phyloP scores from a whole-genome alignment of 2,329 filamentous ascomycete genomes.

The Fusarium guadeloupense region DNA sequence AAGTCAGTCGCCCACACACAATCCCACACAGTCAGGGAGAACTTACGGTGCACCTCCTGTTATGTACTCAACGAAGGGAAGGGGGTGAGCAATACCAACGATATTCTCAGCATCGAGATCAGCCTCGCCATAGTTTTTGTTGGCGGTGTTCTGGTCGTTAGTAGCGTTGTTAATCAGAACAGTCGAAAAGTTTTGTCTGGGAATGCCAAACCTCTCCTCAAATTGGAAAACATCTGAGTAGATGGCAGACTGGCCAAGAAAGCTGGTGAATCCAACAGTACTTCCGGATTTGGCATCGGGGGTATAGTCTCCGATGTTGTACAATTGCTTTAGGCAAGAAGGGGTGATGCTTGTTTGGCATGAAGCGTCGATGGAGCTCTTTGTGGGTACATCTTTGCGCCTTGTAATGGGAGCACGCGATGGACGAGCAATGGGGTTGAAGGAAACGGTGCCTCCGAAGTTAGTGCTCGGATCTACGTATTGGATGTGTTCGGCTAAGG shows the following conservation, averaged over 20 bases:
- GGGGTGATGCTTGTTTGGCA: constrained; percentile 31
- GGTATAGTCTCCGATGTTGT: constrained; percentile 25
- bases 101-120: constrained; percentile 28
- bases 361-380: constrained; percentile 25
- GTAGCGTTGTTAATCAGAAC: constrained; percentile 21
- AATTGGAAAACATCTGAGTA: constrained; percentile 22
- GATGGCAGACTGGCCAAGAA: constrained; percentile 20
- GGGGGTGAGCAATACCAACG: constrained; percentile 27
- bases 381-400: constrained; percentile 3
- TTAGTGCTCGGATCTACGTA: constrained; percentile 30
- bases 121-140: constrained; percentile 7
- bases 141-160: constrained; percentile 22
- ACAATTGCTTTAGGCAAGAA: constrained; percentile 28
- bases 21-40: no score
- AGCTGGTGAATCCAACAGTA: constrained; percentile 25
- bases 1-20: not conserved
- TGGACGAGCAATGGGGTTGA: constrained; percentile 18
- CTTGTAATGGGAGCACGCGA: not conserved
- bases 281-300: constrained; percentile 21
- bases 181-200: constrained; percentile 19
- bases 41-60: constrained; percentile 22
- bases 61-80: constrained; percentile 31
- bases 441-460: constrained; percentile 21
- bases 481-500: constrained; percentile 7
- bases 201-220: constrained; percentile 25